Percentiles rank a stretch among this genome's conserved stretches.
Evolutionary conservation across 2,329 filamentous ascomycete genomes (phyloP).

Genomic region (Colletotrichum filicis): DNA sequence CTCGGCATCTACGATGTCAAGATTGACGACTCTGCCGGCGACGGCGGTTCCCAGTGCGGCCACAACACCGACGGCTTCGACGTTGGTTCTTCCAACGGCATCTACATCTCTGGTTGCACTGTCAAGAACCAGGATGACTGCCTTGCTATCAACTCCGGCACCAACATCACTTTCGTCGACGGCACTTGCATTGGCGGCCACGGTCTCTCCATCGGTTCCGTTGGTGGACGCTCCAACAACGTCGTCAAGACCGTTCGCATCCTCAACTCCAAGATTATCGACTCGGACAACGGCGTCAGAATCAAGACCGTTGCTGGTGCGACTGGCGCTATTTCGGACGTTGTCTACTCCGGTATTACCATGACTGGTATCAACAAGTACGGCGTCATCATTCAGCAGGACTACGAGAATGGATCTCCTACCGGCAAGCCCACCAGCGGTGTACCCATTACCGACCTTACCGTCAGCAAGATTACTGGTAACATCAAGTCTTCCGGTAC

Average conservation of each 20-base stretch:
- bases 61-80: slow-evolving; percentile 70
- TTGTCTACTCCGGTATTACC: slow-evolving; percentile 56
- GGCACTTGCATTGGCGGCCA: slow-evolving; percentile 57
- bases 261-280: slow-evolving; percentile 56
- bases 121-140: slow-evolving; percentile 73
- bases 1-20: not conserved
- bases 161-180: slow-evolving; percentile 56
- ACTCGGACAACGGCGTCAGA: slow-evolving; percentile 63
- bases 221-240: slow-evolving; percentile 62
- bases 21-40: not conserved
- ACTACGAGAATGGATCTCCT: slow-evolving; percentile 59
- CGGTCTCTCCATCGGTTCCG: slow-evolving; percentile 54
- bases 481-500: slow-evolving; percentile 50
- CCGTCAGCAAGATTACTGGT: slow-evolving; percentile 55
- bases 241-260: slow-evolving; percentile 62
- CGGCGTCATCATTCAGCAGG: slow-evolving; percentile 52
- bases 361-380: slow-evolving; percentile 53
- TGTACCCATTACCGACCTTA: slow-evolving; percentile 63
- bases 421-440: slow-evolving; percentile 58
- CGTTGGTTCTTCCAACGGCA: slow-evolving; percentile 58
- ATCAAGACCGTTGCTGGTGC: slow-evolving; percentile 61
- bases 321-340: slow-evolving; percentile 54
- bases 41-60: not conserved
- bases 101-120: slow-evolving; percentile 62
- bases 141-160: slow-evolving; percentile 66